Evolutionary conservation across 306 rosid genomes (phyloP), one percentile per base, ranked within the genome.

Genomic region (Acacia confusa): DNA sequence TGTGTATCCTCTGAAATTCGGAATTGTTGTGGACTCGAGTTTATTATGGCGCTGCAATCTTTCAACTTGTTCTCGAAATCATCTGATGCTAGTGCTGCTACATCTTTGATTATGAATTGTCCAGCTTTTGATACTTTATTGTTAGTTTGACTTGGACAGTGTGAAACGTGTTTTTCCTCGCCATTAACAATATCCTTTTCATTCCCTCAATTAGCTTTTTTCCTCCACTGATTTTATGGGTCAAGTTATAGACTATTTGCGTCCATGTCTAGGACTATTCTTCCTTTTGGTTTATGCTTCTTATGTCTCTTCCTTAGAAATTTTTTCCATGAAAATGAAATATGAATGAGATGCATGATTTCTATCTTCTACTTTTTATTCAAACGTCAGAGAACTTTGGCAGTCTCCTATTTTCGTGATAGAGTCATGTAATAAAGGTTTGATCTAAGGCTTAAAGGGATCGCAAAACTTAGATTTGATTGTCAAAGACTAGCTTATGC

Each of bases 381-480:
- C 28, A 44, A 25, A 45, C 19, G 75, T 57, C 38, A 28, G 10
- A 28, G 6, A 28, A 71, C 32, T 45, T 71, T 28, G 43, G 64
- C 77, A 9, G 64, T 20, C 64, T 48, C 41, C 38, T 53, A 32
- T 25, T 24, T 2, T 72, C 17, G 45, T 73, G 19, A 73, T 16
- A 2, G 24, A 65, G 70, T 7, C 70, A 16, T 65, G 22, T 30
- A 16, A 34, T 7, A 64, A 32, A 6, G n/a, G 20, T 48, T 22
- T 28, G 63, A 72, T 52, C 32, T 19, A 41, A 78, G 40, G 81
- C 57, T 70, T 70, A 40, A 13, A 11, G 41, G n/a, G 60, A 34
- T 77, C 81, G 47, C 50, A 67, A 81, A 81, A 67, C 75, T 82
- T 61, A 38, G 70, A 67, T 67, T 75, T 68, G 80, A 82, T 68